Conservation (phyloP, 2,329 filamentous ascomycete genomes). For the Geosmithia putterillii region DNA sequence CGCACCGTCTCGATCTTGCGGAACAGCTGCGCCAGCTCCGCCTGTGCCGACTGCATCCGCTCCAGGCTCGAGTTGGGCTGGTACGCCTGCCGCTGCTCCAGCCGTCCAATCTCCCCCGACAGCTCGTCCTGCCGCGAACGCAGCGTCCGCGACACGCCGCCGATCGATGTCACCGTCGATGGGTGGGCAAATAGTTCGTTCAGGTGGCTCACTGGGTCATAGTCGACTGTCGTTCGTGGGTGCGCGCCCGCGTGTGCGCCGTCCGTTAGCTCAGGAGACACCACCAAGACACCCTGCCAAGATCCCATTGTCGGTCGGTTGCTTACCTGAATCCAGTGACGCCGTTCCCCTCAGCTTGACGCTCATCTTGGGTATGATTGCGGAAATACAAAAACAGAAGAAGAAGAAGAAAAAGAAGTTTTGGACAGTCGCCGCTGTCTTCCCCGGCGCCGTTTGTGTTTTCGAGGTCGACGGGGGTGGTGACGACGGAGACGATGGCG, state of each 20-base stretch:
- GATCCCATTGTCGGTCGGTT: slow-evolving; percentile 2
- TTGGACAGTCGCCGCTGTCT: background rate
- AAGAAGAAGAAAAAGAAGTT: background rate
- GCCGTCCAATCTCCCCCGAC: slow-evolving; percentile 60
- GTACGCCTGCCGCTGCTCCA: slow-evolving; percentile 69
- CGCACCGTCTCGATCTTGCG: slow-evolving; percentile 90
- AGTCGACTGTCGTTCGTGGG: slow-evolving; percentile 56
- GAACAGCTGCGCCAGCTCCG: slow-evolving; percentile 81
- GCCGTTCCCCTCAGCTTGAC: slow-evolving; percentile 19
- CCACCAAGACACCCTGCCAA: background rate
- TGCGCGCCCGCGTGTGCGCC: no score
- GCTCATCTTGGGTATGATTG: slow-evolving; percentile 20
- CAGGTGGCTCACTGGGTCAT: slow-evolving; percentile 85
- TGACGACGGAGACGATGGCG: background rate
- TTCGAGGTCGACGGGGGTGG: background rate
- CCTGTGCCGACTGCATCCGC: slow-evolving; percentile 83
- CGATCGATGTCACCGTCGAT: slow-evolving; percentile 67
- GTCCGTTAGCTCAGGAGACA: background rate
- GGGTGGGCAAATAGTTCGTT: slow-evolving; percentile 90
- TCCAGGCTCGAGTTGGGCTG: slow-evolving; percentile 79
- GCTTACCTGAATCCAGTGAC: slow-evolving; percentile 32
- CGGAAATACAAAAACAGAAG: background rate
- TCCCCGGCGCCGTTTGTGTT: background rate
- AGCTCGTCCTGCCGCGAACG: slow-evolving; percentile 70
- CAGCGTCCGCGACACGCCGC: slow-evolving; percentile 61